Evolutionary conservation across 257 asterid genomes (phyloP).

Genomic region (Echium plantagineum): DNA sequence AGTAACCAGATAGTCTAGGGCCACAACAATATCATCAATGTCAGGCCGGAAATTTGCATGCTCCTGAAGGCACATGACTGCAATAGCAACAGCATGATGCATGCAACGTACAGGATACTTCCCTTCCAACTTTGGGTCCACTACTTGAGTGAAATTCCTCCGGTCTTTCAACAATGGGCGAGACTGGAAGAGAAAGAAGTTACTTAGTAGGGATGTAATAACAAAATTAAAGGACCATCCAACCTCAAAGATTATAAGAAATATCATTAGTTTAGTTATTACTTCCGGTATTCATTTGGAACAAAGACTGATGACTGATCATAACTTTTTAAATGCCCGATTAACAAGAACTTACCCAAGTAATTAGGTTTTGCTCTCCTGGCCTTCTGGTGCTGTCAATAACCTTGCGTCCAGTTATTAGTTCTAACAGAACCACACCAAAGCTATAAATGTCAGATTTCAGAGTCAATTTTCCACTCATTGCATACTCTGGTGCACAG

Average conservation of each 20-base stretch:
- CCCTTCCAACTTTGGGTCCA: slow-evolving; percentile 49
- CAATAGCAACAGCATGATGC: slow-evolving; percentile 49
- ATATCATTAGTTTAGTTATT: background rate
- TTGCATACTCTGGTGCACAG: slow-evolving; percentile 74
- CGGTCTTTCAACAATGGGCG: slow-evolving; percentile 48
- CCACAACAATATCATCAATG: slow-evolving; percentile 40
- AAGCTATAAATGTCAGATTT: slow-evolving; percentile 70
- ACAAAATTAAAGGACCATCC: background rate
- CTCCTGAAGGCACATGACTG: slow-evolving; percentile 64
- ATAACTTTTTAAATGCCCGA: background rate
- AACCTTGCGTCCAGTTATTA: slow-evolving; percentile 58
- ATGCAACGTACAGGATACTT: slow-evolving; percentile 32
- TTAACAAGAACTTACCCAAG: slow-evolving; percentile 38
- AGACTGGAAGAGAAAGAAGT: slow-evolving; percentile 27
- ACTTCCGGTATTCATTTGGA: too few relatives aligned
- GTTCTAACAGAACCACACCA: slow-evolving; percentile 67
- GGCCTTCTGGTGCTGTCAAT: slow-evolving; percentile 31
- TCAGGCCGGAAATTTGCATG: slow-evolving; percentile 47
- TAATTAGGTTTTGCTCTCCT: slow-evolving; percentile 60
- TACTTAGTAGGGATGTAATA: background rate
- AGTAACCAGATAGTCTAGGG: slow-evolving; percentile 47
- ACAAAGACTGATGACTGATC: too few relatives aligned
- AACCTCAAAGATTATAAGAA: background rate
- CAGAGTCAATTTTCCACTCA: slow-evolving; percentile 61
- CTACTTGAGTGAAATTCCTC: slow-evolving; percentile 32